Evolutionary conservation across 2,329 filamentous ascomycete species (phyloP), one percentile per base, ranked within the genome.

Genomic region (Tolypocladium guangdongense): DNA sequence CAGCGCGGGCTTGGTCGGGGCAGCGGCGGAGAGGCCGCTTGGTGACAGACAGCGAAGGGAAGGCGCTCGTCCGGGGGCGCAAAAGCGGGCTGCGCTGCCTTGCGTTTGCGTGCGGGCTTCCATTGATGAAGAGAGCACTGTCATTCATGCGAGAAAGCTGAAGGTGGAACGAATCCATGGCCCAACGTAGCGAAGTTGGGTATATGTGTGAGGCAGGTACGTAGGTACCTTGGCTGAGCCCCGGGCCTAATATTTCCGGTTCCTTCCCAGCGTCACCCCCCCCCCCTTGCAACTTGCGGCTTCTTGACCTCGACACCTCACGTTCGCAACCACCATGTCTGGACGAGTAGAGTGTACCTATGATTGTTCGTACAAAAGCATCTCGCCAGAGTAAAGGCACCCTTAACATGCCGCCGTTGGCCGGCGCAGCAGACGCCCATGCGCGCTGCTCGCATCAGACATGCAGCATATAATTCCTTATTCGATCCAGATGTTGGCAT

Each of bases 51-150:
- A 11, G 14, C 45, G 20, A n/a, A 14, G 20, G 33, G 33, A 14
- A 46, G 24, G n/a, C 33, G 48, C 47, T 57, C 51, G 55, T 51
- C 52, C 52, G 51, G 56, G 59, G 56, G 58, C 52, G 54, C 56
- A 7, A 6, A 35, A n/a, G 38, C 38, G 49, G 49, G 37, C 27
- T 45, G 49, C 37, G 49, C 18, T 35, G 49, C 38, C 16, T 32
- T 51, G 48, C 36, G 49, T 41, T 50, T 38, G 49, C 49, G 49
- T 20, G 36, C 49, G 27, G 22, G 49, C 49, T 32, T 30, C 37
- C 38, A 22, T 49, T 49, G 18, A 49, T 45, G 49, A 45, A n/a
- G 38, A 43, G 18, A 33, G 38, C 7, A 24, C 33, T 35, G 49
- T 46, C 16, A 18, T 46, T 46, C 43, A 46, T 46, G 27, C 27